Evolutionary conservation across 2,329 filamentous ascomycete genomes (phyloP).

Genomic region (Colletotrichum costaricense): DNA sequence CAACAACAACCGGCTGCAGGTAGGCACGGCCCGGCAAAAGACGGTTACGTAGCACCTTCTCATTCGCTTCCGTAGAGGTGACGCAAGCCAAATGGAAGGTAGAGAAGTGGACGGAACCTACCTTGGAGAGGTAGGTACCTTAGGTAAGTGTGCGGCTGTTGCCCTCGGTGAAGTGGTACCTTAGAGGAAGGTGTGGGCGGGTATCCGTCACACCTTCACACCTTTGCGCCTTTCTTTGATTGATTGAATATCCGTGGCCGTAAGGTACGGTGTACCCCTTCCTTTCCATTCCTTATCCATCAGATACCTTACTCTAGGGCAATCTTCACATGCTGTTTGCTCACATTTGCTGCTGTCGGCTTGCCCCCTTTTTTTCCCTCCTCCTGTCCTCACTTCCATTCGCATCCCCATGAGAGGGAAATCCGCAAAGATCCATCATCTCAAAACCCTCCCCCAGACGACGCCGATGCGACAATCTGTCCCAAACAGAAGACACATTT

Average conservation of each 20-base stretch:
- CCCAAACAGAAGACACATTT: slow-evolving; percentile 24
- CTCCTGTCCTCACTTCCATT: not conserved
- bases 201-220: not conserved
- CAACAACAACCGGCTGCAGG: slow-evolving; percentile 19
- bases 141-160: not conserved
- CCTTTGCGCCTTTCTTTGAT: not conserved
- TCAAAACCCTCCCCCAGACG: slow-evolving; percentile 16
- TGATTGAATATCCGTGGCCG: not conserved
- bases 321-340: not conserved
- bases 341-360: not conserved
- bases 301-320: too few species aligned
- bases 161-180: not conserved
- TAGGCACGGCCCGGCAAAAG: slow-evolving; percentile 12
- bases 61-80: not conserved
- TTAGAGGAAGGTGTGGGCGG: not conserved
- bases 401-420: slow-evolving; percentile 2
- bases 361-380: slow-evolving; percentile 9
- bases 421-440: slow-evolving; percentile 8
- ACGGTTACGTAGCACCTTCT: not conserved
- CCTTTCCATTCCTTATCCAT: too few species aligned
- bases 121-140: too few species aligned
- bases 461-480: slow-evolving; percentile 24
- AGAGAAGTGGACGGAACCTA: not conserved
- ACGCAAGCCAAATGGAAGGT: not conserved
- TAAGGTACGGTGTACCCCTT: too few species aligned